Conservation (phyloP, 805 yeast species). For the Candida golubevii region DNA sequence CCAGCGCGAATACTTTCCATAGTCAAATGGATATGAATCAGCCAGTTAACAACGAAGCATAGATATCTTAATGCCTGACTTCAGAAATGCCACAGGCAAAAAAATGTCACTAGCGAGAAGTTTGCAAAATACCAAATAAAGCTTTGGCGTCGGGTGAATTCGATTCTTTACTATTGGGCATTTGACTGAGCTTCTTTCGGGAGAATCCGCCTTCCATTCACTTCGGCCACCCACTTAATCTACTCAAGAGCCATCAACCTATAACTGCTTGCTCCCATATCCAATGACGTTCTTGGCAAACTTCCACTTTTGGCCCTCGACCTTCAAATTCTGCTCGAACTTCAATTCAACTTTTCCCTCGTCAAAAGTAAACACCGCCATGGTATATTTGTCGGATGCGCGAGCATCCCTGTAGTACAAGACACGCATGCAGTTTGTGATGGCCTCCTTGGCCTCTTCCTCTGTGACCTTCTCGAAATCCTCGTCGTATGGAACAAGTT, state of each 20-base stretch:
- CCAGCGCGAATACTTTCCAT: no score
- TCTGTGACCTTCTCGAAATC: constrained; percentile 68
- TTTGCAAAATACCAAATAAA: no score
- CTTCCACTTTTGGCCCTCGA: constrained; percentile 80
- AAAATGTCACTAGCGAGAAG: no score
- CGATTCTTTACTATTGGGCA: no score
- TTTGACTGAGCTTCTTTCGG: no score
- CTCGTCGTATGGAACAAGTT: constrained; percentile 71
- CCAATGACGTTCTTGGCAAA: constrained; percentile 88
- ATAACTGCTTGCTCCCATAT: constrained; percentile 69
- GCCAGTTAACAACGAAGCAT: no score
- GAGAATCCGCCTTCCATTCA: no score
- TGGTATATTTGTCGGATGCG: constrained; percentile 77
- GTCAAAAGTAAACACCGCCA: constrained; percentile 60
- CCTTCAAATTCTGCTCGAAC: constrained; percentile 61
- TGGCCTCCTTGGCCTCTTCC: constrained; percentile 70
- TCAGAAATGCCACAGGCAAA: no score
- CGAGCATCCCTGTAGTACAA: constrained; percentile 95
- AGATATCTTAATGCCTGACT: no score
- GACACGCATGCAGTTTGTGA: constrained; percentile 87
- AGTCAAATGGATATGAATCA: no score
- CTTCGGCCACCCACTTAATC: no score
- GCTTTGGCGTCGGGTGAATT: no score
- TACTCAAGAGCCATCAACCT: background rate
- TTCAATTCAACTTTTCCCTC: constrained; percentile 48